A percentile compares a stretch with the other conserved stretches of the same genome.
Conservation (phyloP, 2,329 filamentous ascomycete genomes). For the Lachnellula arida region DNA sequence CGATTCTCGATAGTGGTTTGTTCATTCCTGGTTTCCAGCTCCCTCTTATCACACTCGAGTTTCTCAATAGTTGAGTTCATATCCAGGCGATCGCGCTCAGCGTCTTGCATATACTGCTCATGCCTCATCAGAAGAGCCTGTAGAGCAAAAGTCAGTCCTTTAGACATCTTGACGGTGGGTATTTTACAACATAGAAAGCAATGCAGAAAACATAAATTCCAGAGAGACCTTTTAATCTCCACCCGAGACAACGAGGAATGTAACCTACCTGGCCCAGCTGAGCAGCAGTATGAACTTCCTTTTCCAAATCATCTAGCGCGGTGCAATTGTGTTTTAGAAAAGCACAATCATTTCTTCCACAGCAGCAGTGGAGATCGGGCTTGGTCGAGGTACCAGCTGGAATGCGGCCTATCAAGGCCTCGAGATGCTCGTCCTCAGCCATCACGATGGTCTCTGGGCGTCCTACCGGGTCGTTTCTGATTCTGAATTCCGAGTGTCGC, state of each 20-base stretch:
- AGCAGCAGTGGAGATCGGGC: slow-evolving; percentile 62
- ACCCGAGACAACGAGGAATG: slow-evolving; percentile 30
- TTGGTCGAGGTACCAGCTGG: slow-evolving; percentile 17
- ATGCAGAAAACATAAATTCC: background rate
- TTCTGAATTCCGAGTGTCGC: slow-evolving; percentile 13
- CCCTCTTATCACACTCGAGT: slow-evolving; percentile 68
- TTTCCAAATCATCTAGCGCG: slow-evolving; percentile 75
- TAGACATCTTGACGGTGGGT: slow-evolving; percentile 16
- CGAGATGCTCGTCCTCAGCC: slow-evolving; percentile 17
- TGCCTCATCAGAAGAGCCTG: slow-evolving; percentile 90
- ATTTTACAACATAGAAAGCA: background rate
- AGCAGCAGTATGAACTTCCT: slow-evolving; percentile 81
- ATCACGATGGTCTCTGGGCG: slow-evolving; percentile 7
- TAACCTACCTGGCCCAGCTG: slow-evolving; percentile 81
- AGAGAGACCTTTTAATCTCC: slow-evolving; percentile 2
- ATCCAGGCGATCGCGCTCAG: slow-evolving; percentile 74
- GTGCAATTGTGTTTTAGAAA: slow-evolving; percentile 77
- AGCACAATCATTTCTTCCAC: slow-evolving; percentile 72
- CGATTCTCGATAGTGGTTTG: slow-evolving; percentile 79
- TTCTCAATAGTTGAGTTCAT: slow-evolving; percentile 69
- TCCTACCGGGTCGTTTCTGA: slow-evolving; percentile 12
- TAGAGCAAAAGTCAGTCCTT: slow-evolving; percentile 63
- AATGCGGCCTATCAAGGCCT: slow-evolving; percentile 26
- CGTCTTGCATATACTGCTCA: slow-evolving; percentile 90
- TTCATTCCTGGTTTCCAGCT: slow-evolving; percentile 72